Base-by-base conservation (phyloP, 1,284 basidiomycete genomes). In the Moniliophthora roreri region DNA sequence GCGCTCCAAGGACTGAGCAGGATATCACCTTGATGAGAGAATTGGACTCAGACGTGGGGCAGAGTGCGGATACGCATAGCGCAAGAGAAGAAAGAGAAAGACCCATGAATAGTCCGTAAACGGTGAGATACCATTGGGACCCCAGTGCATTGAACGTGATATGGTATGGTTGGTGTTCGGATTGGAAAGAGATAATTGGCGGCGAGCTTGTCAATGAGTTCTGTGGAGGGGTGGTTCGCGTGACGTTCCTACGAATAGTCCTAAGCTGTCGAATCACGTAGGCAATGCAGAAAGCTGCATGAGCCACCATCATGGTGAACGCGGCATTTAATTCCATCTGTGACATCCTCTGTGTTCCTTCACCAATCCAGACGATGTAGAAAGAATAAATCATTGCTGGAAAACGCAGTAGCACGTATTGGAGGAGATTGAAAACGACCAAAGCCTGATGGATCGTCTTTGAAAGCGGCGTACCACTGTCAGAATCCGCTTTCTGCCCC, bases 81-180 rank as follows among this genome's bases (percentile, higher is more conserved):
- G 44, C 35, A 7, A 55, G 36, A 2, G 42, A 46, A 3, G 50
- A 37, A 13, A 55, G 24, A 10, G 41, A 49, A 15, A 55, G 24
- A 18, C 53, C 53, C 53, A 55, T 55, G 34, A 55, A 42, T 28
- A 49, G 41, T 15, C 53, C 53, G 28, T 55, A 55, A 2, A 55
- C 26, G 10, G 53, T 55, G 16, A 55, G 34, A 18, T 51, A 44
- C 18, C 44, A 40, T 15, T 35, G 23, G 11, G 41, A 40, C 8
- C 40, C 40, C 10, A 41, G 21, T 41, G 40, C 40, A 26, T 18
- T 36, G n/a, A 50, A 32, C 16, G 18, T 42, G 35, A 55, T 34
- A 36, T 51, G 53, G 36, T 51, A 51, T n/a, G 53, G 53, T 15
- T 55, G 49, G 40, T 41, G 40, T 21, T 18, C 11, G 21, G 18